phyloP scores from a whole-genome alignment of 2,329 filamentous ascomycete genomes.

The Ceratocystis variospora region DNA sequence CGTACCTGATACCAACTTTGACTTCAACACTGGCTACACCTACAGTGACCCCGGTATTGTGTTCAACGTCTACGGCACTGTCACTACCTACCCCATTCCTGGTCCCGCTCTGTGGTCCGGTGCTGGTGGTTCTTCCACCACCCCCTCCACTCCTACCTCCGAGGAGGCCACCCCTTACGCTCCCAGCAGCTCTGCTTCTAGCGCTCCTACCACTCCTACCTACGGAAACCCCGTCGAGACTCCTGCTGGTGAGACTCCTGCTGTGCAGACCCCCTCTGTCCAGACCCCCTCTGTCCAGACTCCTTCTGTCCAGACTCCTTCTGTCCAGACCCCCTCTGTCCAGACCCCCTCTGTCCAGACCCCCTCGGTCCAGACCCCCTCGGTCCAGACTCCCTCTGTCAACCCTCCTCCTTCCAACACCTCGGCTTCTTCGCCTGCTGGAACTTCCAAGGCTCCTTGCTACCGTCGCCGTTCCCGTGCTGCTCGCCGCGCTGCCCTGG shows the following conservation, averaged over 20 bases:
- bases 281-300: not conserved
- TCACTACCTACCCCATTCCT: conserved; percentile 26
- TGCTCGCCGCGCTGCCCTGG: conserved; percentile 19
- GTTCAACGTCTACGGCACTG: conserved; percentile 41
- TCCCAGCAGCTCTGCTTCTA: not conserved
- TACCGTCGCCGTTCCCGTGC: conserved; percentile 19
- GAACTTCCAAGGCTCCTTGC: conserved; percentile 7
- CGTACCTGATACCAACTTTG: conserved; percentile 31
- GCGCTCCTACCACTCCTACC: conserved; percentile 5
- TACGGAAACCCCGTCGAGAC: conserved; percentile 3
- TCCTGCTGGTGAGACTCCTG: conserved; percentile 14
- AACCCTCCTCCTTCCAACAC: conserved; percentile 9
- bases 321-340: not conserved
- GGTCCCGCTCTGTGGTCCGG: conserved; percentile 27
- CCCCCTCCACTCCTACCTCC: not conserved
- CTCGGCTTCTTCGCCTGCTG: conserved; percentile 9
- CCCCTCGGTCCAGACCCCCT: no score
- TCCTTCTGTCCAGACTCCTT: not conserved
- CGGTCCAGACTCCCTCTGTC: conserved; percentile 11
- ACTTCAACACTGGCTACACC: conserved; percentile 42
- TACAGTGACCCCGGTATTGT: conserved; percentile 42
- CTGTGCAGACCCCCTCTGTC: conserved; percentile 7
- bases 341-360: conserved; percentile 20
- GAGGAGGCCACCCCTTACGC: not conserved
- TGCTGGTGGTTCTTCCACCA: conserved; percentile 1